Evolutionary conservation across 2,329 filamentous ascomycete genomes (phyloP).

Genomic region (Thyridium curvatum): DNA sequence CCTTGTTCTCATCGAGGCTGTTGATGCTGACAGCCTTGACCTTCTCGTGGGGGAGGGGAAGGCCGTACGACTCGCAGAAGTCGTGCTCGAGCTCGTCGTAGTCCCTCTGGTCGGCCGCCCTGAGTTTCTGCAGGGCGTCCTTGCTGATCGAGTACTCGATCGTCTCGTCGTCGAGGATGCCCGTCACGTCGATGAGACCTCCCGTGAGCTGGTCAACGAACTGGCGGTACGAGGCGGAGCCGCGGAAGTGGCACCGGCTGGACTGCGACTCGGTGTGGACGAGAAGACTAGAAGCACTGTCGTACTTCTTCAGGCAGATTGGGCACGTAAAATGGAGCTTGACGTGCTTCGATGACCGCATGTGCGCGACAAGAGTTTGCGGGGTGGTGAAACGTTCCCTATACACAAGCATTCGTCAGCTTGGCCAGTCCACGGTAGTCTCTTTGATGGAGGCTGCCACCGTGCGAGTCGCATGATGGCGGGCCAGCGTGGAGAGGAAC

Average conservation of each 20-base stretch:
- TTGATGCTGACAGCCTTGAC: too few relatives aligned
- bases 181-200: slow-evolving; percentile 26
- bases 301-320: slow-evolving; percentile 34
- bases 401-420: neutral
- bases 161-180: slow-evolving; percentile 23
- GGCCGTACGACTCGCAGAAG: too few relatives aligned
- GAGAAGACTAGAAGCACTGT: slow-evolving; percentile 33
- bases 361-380: slow-evolving; percentile 30
- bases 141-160: slow-evolving; percentile 22
- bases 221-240: slow-evolving; percentile 28
- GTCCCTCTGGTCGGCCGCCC: slow-evolving; percentile 1
- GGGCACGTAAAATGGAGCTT: slow-evolving; percentile 33
- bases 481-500: slow-evolving; percentile 13
- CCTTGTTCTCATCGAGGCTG: too few relatives aligned
- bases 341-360: slow-evolving; percentile 35
- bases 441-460: too few relatives aligned
- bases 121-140: slow-evolving; percentile 2
- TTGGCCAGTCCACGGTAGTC: slow-evolving; percentile 5
- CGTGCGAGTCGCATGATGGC: too few relatives aligned
- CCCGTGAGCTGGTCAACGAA: slow-evolving; percentile 32
- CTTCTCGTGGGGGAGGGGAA: too few relatives aligned
- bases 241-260: slow-evolving; percentile 33
- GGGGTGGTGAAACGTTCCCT: slow-evolving; percentile 34
- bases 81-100: too few relatives aligned
- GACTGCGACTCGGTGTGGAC: slow-evolving; percentile 41